Conservation (phyloP, 176 grass and related monocot genomes). For the Cenchrus americanus region DNA sequence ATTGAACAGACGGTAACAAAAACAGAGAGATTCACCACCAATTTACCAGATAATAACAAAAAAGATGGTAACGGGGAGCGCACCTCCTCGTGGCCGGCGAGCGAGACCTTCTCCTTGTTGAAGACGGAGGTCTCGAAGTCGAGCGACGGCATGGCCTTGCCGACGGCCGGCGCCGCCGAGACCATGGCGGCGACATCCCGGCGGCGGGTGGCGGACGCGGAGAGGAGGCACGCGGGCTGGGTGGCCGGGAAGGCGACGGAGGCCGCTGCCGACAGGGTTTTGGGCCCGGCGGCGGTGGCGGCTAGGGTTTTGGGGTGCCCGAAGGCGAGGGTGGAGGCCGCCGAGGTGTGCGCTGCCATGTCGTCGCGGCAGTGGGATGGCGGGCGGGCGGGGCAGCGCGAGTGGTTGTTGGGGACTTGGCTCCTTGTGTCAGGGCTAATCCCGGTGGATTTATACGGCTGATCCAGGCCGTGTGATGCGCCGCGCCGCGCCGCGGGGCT, state of each 20-base stretch:
- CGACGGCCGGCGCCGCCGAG: slow-evolving; percentile 50
- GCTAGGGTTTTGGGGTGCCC: slow-evolving; percentile 63
- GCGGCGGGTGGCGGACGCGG: slow-evolving; percentile 26
- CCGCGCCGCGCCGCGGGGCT: not conserved
- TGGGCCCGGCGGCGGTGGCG: not conserved
- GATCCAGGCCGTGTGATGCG: slow-evolving; percentile 5
- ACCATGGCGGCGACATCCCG: slow-evolving; percentile 52
- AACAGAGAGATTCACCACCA: not conserved
- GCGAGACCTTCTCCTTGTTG: slow-evolving; percentile 95
- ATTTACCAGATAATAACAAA: not conserved
- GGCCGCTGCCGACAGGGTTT: not conserved
- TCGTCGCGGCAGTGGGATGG: not conserved
- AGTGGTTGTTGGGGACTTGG: not conserved
- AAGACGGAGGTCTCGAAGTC: slow-evolving; percentile 80
- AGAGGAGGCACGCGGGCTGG: slow-evolving; percentile 4
- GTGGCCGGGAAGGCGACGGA: slow-evolving; percentile 34
- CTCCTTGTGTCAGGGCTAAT: not conserved
- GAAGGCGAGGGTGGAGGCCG: slow-evolving; percentile 44
- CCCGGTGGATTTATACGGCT: slow-evolving; percentile 8
- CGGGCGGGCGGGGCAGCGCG: not conserved
- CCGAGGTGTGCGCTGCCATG: slow-evolving; percentile 66
- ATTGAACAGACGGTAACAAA: not conserved
- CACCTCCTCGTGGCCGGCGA: slow-evolving; percentile 88
- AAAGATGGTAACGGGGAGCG: not conserved
- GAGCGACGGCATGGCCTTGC: slow-evolving; percentile 54